Evolutionary conservation across 768 basidiomycete species (phyloP), one percentile per base, ranked within the genome.

Genomic region (Rhodocollybia butyracea): DNA sequence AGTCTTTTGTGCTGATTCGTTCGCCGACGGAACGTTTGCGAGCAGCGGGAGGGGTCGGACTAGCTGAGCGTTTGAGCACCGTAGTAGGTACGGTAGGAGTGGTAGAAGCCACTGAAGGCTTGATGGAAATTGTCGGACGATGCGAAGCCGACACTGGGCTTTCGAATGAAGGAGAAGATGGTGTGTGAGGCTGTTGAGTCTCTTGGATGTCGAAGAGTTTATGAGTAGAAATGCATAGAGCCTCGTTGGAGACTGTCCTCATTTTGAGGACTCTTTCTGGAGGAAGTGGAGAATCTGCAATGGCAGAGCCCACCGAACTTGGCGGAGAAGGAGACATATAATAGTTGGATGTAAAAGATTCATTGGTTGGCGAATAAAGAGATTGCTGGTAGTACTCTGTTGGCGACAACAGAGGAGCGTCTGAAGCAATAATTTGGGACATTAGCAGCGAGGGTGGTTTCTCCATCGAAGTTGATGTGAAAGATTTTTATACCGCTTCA

Each of bases 1-100:
- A 94, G 68, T 93, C 91, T 72, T 88, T 91, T 68, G 82, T 87
- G 57, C 71, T 76, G 58, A 82, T 73, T 55, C 79, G 78, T 64
- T 82, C 80, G 48, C 72, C 77, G 30, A 72, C 64, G 22, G 78
- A 70, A 56, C 78, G 73, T 60, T 79, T 79, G 68, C 75, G 76
- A 6, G 41, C 21, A 17, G 73, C 63, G 10, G 76, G 64, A 31
- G 43, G 61, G 30, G 75, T 65, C 8, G 79, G 76, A 50, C 73
- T 75, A 4, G 80, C 75, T 11, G 75, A 71, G 67, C 82, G 77
- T 61, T 82, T 76, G 51, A 64, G 66, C 46, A 66, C 69, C 7
- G 69, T 55, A 29, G 71, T 56, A n/a, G n/a, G n/a, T n/a, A n/a
- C n/a, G n/a, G n/a, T n/a, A n/a, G n/a, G n/a, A n/a, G n/a, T n/a